Evolutionary conservation across 352 stramenopile species (phyloP).

Genomic region (Hyaloperonospora arabidopsidis): DNA sequence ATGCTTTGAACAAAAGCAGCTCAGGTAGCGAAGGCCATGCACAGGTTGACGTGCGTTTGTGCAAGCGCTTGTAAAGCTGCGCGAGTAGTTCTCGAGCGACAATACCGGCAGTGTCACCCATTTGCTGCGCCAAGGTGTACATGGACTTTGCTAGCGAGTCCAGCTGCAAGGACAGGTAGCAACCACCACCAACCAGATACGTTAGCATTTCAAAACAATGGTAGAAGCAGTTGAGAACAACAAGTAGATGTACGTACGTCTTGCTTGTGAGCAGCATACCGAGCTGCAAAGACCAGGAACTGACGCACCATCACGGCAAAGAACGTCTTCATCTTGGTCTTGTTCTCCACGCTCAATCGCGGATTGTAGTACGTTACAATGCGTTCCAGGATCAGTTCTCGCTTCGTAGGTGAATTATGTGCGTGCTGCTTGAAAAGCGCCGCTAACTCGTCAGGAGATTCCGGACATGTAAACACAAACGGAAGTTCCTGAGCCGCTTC

Average conservation of each 20-base stretch:
- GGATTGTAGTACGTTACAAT: constrained; percentile 91
- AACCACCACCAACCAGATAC: constrained; percentile 9
- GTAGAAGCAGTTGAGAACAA: not conserved
- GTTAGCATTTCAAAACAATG: not conserved
- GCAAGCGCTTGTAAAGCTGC: constrained; percentile 86
- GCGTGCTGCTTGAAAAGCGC: constrained; percentile 87
- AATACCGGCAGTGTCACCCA: constrained; percentile 80
- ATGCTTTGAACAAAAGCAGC: constrained; percentile 84
- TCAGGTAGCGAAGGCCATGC: constrained; percentile 85
- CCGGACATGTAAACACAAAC: constrained; percentile 92
- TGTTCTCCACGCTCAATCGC: constrained; percentile 90
- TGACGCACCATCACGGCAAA: constrained; percentile 90
- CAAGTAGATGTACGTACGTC: constrained; percentile 27
- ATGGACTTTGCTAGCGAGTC: constrained; percentile 78
- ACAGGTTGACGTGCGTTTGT: constrained; percentile 40
- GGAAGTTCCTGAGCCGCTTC: constrained; percentile 81
- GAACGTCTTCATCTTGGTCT: constrained; percentile 94
- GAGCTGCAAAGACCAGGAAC: constrained; percentile 87
- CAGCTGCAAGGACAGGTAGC: constrained; percentile 51
- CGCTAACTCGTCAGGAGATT: constrained; percentile 85
- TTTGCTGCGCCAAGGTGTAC: constrained; percentile 87
- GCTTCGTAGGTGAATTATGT: constrained; percentile 55
- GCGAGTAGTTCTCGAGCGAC: constrained; percentile 86
- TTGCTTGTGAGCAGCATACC: constrained; percentile 58
- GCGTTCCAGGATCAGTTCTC: constrained; percentile 86